Conservation (phyloP, 2,329 filamentous ascomycete species). For the Epichloe amarillans region DNA sequence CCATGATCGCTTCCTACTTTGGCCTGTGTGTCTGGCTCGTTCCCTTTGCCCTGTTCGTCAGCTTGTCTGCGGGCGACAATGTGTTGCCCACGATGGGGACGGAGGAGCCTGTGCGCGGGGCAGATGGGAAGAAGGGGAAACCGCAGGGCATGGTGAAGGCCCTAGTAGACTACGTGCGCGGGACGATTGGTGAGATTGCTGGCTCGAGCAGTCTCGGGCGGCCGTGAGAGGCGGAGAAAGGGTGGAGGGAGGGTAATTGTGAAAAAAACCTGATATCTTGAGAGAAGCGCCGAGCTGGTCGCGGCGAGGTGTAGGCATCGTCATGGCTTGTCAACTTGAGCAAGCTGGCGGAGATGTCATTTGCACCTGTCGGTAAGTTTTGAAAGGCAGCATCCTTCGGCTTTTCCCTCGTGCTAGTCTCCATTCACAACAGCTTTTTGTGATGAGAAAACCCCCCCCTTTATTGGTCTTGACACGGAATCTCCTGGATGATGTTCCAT, state of each 20-base stretch:
- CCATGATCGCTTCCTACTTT: constrained; percentile 91
- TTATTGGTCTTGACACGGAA: constrained; percentile 22
- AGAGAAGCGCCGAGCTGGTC: background rate
- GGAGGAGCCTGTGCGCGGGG: constrained; percentile 34
- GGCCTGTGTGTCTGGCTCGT: constrained; percentile 94
- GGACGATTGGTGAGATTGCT: constrained; percentile 34
- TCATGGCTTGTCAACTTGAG: background rate
- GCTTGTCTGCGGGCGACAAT: constrained; percentile 85
- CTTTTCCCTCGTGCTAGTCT: too few relatives aligned
- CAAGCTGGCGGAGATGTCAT: background rate
- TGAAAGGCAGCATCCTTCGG: too few relatives aligned
- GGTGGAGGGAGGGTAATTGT: background rate
- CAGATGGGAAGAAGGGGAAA: constrained; percentile 34
- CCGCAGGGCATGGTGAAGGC: constrained; percentile 55
- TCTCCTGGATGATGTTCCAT: constrained; percentile 19
- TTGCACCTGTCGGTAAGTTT: background rate
- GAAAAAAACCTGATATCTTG: background rate
- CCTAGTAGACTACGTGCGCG: constrained; percentile 44
- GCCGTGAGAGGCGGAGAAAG: constrained; percentile 6
- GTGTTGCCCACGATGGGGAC: constrained; percentile 85
- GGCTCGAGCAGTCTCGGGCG: constrained; percentile 15
- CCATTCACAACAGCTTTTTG: background rate
- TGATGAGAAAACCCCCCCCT: constrained; percentile 4
- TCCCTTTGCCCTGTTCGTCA: constrained; percentile 90
- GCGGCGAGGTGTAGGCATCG: background rate